Percentiles rank a stretch among this genome's conserved stretches.
Evolutionary conservation across 2,329 filamentous ascomycete genomes (phyloP).

Genomic region (Xylariales sp.): DNA sequence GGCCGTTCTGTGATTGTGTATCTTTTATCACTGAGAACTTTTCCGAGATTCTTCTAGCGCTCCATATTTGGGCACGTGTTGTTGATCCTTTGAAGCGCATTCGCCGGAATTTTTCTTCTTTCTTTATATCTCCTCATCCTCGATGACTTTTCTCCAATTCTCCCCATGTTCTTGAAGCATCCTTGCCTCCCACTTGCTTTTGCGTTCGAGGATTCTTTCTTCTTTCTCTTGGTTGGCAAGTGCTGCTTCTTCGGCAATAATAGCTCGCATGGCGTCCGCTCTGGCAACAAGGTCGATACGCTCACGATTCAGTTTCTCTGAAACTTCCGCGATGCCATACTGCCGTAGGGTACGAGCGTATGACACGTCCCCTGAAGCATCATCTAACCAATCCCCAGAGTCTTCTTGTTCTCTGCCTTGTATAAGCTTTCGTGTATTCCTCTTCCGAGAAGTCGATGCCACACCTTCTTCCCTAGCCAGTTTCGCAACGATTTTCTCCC

Average conservation of each 20-base stretch:
- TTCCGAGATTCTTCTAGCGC: no score
- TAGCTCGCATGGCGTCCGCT: slow-evolving; percentile 21
- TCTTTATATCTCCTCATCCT: background rate
- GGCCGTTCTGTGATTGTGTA: no score
- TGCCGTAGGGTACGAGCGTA: slow-evolving; percentile 6
- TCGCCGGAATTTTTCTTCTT: background rate
- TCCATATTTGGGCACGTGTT: no score
- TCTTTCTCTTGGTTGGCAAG: slow-evolving; percentile 16
- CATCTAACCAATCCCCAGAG: background rate
- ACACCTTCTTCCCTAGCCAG: slow-evolving; percentile 7
- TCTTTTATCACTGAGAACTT: no score
- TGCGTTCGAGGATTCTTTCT: background rate
- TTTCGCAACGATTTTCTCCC: slow-evolving; percentile 20
- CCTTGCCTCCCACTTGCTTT: slow-evolving; percentile 14
- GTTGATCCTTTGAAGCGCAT: no score
- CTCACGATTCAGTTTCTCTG: slow-evolving; percentile 10
- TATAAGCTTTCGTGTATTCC: background rate
- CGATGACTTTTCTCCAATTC: slow-evolving; percentile 10
- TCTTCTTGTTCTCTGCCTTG: background rate
- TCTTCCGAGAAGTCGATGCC: background rate
- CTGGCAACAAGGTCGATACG: slow-evolving; percentile 19
- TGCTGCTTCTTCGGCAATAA: slow-evolving; percentile 18
- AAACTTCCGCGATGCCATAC: slow-evolving; percentile 11
- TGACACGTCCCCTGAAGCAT: background rate
- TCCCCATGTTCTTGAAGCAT: slow-evolving; percentile 15